Base-by-base conservation (phyloP, 108 stramenopile species). In the Cyclotella sp. region DNA sequence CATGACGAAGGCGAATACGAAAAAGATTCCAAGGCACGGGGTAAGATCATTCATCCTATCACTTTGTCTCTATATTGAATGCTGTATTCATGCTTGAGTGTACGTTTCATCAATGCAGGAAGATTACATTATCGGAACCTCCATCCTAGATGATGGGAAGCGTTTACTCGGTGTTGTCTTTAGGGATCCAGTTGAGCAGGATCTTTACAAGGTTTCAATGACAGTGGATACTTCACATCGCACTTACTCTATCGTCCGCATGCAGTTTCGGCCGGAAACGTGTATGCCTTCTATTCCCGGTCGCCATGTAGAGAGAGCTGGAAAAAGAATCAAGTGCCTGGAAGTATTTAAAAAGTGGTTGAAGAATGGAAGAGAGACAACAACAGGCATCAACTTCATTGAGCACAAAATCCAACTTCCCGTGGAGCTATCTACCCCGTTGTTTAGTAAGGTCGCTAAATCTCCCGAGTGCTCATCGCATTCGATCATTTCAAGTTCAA, bases 371-470 rank as follows among this genome's bases (percentile, higher is more conserved):
- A 24, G 24, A 26, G 24, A 55, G 22, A 24, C 34, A 2, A 34
- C 34, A 34, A 5, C 11, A 26, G 24, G 22, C 21, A 55, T 21
- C 55, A 55, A 55, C 11, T n/a, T 24, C n/a, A 26, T 24, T 12
- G 55, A 55, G n/a, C 55, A 24, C 22, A 55, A 55, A 55, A 55
- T 55, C 55, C n/a, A 55, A 26, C n/a, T 55, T 24, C 55, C 55
- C 21, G 24, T 9, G 12, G 55, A 24, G 19, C n/a, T n/a, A n/a
- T n/a, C n/a, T n/a, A n/a, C n/a, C n/a, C n/a, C n/a, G n/a, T 12
- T 24, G 22, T 24, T 7, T 22, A 8, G 24, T 55, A n/a, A 55
- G 55, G n/a, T 55, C 11, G 8, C 55, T 5, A 26, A 55, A 24
- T 9, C 21, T 55, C 47, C 47, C 9, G 9, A 49, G 47, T 3